Evolutionary conservation across 2,329 filamentous ascomycete species (phyloP).

Genomic region (Colletotrichum tropicicola): DNA sequence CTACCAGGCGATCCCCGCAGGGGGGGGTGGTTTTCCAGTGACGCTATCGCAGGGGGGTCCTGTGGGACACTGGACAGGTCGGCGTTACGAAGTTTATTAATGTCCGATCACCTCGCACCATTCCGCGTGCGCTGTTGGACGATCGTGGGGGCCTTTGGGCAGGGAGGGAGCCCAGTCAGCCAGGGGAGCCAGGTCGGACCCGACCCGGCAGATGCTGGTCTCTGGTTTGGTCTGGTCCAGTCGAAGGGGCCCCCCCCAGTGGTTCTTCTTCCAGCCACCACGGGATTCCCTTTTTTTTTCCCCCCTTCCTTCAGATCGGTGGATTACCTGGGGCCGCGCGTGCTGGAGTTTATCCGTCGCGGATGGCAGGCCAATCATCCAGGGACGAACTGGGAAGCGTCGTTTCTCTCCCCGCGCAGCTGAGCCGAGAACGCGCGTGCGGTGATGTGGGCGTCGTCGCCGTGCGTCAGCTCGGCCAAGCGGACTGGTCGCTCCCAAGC

Average conservation of each 20-base stretch:
- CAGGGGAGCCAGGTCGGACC: too few relatives aligned
- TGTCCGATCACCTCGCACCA: not conserved
- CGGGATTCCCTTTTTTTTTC: not conserved
- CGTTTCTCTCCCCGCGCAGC: too few relatives aligned
- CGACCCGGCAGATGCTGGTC: not conserved
- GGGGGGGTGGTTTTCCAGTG: not conserved
- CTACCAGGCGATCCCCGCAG: slow-evolving; percentile 52
- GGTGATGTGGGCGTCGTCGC: not conserved
- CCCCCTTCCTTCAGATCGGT: too few relatives aligned
- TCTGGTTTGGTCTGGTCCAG: too few relatives aligned
- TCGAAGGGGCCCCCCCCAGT: too few relatives aligned
- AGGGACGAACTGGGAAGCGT: not conserved
- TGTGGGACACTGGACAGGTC: not conserved
- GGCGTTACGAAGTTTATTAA: slow-evolving; percentile 14
- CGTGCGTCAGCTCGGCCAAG: not conserved
- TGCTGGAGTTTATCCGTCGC: not conserved
- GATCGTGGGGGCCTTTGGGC: not conserved
- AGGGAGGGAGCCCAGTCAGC: not conserved
- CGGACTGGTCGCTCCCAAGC: not conserved
- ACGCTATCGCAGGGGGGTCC: not conserved
- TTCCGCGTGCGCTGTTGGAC: not conserved
- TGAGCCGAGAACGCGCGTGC: slow-evolving; percentile 4
- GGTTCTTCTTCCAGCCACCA: too few relatives aligned
- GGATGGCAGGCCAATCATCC: not conserved
- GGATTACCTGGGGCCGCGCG: not conserved